These are phyloP conservation scores for Calocybe indica DNA, from an alignment of 768 basidiomycete genomes.

Conservation along the genomic window DNA sequence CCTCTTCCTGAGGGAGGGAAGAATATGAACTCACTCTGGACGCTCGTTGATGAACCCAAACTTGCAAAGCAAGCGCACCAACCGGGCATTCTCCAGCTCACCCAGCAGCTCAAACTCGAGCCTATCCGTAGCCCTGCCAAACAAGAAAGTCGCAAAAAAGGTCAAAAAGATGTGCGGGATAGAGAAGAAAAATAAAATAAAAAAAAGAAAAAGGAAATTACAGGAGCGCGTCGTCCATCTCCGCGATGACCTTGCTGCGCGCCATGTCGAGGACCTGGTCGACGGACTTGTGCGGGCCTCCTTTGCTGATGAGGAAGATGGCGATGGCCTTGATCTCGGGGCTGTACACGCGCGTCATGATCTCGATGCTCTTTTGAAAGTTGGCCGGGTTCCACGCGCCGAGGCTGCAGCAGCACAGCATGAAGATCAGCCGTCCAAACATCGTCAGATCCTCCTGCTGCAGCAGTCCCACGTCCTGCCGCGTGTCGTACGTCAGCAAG, in stretches of 20 bases:
- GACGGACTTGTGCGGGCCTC: conserved; percentile 65
- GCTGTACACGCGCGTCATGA: conserved; percentile 68
- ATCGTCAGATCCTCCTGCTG: conserved; percentile 88
- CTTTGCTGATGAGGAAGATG: conserved; percentile 72
- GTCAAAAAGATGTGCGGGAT: too few relatives aligned
- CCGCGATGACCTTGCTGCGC: conserved; percentile 60
- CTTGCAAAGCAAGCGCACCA: conserved; percentile 86
- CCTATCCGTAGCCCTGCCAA: conserved; percentile 64
- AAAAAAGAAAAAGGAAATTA: conserved; percentile 26
- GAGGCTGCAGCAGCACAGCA: conserved; percentile 67
- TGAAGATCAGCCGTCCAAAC: conserved; percentile 81
- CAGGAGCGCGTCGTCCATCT: conserved; percentile 83
- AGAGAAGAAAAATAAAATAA: neutral
- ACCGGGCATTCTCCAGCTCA: conserved; percentile 90
- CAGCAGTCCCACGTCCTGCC: conserved; percentile 46
- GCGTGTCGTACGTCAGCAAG: conserved; percentile 71
- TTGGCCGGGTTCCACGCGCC: conserved; percentile 55
- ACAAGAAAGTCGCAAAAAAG: too few relatives aligned
- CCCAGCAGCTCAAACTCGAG: conserved; percentile 80
- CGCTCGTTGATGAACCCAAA: conserved; percentile 98
- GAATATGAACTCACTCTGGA: conserved; percentile 70
- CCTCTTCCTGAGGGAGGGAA: neutral
- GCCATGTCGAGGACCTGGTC: conserved; percentile 80
- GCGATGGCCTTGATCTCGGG: conserved; percentile 78
- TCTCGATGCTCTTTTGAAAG: conserved; percentile 69